Conservation (phyloP, 108 stramenopile species). For the Nannochloropsis salina region DNA sequence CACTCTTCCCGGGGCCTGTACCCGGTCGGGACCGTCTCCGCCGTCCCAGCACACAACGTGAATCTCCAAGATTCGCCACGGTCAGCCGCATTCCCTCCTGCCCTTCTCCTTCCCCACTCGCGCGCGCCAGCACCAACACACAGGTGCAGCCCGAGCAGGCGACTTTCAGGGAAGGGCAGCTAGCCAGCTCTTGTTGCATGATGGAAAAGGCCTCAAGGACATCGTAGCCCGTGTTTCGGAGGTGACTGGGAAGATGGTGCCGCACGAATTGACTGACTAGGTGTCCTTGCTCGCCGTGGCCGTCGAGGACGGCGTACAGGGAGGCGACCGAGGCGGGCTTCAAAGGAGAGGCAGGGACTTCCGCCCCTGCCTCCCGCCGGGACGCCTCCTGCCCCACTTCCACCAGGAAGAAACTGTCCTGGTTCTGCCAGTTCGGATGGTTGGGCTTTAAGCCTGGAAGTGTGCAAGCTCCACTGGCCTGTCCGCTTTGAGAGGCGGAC, state of each 20-base stretch:
- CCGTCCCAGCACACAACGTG: conserved; percentile 44
- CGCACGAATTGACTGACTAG: conserved; percentile 41
- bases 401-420: conserved; percentile 52
- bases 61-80: conserved; percentile 51
- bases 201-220: conserved; percentile 20
- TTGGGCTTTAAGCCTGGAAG: conserved; percentile 53
- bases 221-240: conserved; percentile 24
- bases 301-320: conserved; percentile 53
- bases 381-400: conserved; percentile 34
- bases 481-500: background rate
- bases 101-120: background rate
- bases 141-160: conserved; percentile 50
- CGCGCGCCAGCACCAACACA: conserved; percentile 31
- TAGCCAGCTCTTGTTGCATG: conserved; percentile 37
- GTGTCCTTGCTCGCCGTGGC: conserved; percentile 56
- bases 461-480: conserved; percentile 23
- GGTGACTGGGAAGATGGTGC: conserved; percentile 29
- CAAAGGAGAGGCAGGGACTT: background rate
- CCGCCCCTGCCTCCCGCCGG: background rate
- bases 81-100: background rate
- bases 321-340: background rate
- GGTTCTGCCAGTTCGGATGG: conserved; percentile 57
- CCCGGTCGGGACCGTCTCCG: background rate
- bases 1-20: background rate
- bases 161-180: conserved; percentile 37